Base-by-base conservation (phyloP, 768 basidiomycete species). In the Harrya chromipes region DNA sequence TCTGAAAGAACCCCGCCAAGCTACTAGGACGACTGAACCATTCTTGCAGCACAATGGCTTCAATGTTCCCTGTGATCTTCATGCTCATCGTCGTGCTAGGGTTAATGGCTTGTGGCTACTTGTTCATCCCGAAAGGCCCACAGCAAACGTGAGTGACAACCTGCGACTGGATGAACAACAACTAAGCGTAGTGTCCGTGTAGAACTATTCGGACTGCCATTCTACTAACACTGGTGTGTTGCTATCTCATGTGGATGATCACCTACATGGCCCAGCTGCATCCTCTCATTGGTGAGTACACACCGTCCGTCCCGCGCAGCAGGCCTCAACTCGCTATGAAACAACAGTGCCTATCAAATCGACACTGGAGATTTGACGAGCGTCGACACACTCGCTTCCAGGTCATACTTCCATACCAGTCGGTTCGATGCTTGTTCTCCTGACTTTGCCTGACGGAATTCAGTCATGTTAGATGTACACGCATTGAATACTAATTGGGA, bases 171-270 rank as follows among this genome's bases (percentile, higher is more conserved):
- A 37, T 13, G 40, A 11, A 38, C 27, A 24, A 27, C 26, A 9
- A 31, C 48, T 43, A 35, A 60, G 17, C 21, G 9, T 23, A 19
- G 49, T 19, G 24, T 42, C 35, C 19, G 36, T 41, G 19, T 68
- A 98, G 94, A 50, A 80, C 94, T 44, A 79, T 94, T 55, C 87
- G 94, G 57, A 87, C 92, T 2, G 79, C 78, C 54, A 64, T 92
- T 41, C 75, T 91, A 72, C 80, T 98, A 53, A 79, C 89, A 3
- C 69, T 97, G 16, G 74, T 82, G 4, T 86, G 80, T 47, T 94
- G 90, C 70, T 98, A 94, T 73, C 80, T 98, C 60, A 85, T 97
- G 84, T 98, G 94, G 94, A 87, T 87, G 73, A 82, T 95, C 63
- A 94, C 94, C n/a, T 98, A 95, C 70, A 77, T 97, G 66, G 93